Conservation (phyloP, 2,329 filamentous ascomycete genomes). For the Lachnellula arida region DNA sequence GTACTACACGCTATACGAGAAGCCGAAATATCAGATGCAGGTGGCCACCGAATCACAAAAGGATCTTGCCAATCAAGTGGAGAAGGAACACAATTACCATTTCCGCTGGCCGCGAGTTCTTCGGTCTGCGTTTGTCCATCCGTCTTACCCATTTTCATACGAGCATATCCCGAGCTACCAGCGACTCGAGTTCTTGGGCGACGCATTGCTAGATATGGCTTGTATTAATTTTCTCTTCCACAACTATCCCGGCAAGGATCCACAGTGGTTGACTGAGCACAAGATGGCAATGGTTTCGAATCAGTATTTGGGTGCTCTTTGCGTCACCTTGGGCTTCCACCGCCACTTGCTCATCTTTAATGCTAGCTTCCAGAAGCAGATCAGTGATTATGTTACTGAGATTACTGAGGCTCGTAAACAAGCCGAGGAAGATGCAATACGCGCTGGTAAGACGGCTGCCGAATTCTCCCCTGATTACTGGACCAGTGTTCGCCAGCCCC, state of each 20-base stretch:
- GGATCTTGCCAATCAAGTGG: constrained; percentile 62
- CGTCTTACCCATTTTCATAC: constrained; percentile 70
- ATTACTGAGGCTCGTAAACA: constrained; percentile 49
- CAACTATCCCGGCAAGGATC: constrained; percentile 71
- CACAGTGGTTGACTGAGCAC: constrained; percentile 96
- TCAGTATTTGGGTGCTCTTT: constrained; percentile 81
- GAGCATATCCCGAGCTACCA: constrained; percentile 86
- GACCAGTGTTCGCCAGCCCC: constrained; percentile 57
- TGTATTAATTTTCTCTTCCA: constrained; percentile 80
- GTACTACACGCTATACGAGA: constrained; percentile 64
- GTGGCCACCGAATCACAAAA: constrained; percentile 60
- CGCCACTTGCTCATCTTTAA: constrained; percentile 60
- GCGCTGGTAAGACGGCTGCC: constrained; percentile 31
- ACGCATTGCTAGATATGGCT: constrained; percentile 80
- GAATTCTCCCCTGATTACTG: constrained; percentile 62
- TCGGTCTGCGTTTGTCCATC: constrained; percentile 81
- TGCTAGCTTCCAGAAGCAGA: constrained; percentile 39
- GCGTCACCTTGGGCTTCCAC: constrained; percentile 74
- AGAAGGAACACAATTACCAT: constrained; percentile 50
- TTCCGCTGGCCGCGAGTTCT: constrained; percentile 76
- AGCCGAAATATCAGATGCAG: constrained; percentile 66
- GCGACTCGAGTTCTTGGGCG: constrained; percentile 85
- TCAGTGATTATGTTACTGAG: constrained; percentile 52
- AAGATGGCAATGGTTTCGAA: constrained; percentile 99
- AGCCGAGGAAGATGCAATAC: constrained; percentile 31